Evolutionary conservation across 2,329 filamentous ascomycete species (phyloP).

Genomic region (Alternaria gaisen): DNA sequence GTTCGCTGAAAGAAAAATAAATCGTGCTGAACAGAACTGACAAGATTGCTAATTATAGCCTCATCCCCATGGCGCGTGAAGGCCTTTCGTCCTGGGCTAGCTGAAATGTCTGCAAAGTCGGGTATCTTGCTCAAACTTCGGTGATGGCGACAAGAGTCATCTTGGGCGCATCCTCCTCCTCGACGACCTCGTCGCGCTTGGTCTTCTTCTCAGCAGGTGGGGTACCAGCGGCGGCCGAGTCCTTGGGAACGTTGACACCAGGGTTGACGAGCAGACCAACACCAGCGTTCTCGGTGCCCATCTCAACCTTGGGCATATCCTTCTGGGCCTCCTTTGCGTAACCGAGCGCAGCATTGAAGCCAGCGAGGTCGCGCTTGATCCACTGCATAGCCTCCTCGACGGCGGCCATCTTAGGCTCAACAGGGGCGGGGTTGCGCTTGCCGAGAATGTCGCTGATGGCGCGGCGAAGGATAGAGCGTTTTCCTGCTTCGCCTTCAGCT

Average conservation of each 20-base stretch:
- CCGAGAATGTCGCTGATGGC: conserved; percentile 34
- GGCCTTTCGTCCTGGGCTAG: background rate
- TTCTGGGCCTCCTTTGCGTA: conserved; percentile 59
- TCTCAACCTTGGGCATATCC: conserved; percentile 59
- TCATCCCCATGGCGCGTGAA: background rate
- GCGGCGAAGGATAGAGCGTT: conserved; percentile 40
- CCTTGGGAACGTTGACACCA: conserved; percentile 50
- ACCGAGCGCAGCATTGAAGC: conserved; percentile 59
- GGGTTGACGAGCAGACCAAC: conserved; percentile 51
- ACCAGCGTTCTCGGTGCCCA: conserved; percentile 59
- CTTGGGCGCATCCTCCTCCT: conserved; percentile 46
- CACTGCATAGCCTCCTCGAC: conserved; percentile 47
- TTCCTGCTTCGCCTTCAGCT: conserved; percentile 39
- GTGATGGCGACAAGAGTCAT: conserved; percentile 53
- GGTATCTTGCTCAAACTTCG: conserved; percentile 40
- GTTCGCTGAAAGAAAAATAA: conserved; percentile 15
- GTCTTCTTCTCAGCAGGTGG: conserved; percentile 13
- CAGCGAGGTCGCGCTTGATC: conserved; percentile 59
- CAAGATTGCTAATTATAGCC: background rate
- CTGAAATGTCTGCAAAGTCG: background rate
- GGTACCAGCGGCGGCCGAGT: conserved; percentile 50
- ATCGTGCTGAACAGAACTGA: background rate
- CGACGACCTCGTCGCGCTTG: conserved; percentile 44
- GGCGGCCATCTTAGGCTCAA: conserved; percentile 39
- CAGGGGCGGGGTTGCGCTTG: conserved; percentile 39